Percentiles rank a stretch among this genome's conserved stretches.
Conservation (phyloP, 2,329 filamentous ascomycete species). For the Ophiocordyceps australis region DNA sequence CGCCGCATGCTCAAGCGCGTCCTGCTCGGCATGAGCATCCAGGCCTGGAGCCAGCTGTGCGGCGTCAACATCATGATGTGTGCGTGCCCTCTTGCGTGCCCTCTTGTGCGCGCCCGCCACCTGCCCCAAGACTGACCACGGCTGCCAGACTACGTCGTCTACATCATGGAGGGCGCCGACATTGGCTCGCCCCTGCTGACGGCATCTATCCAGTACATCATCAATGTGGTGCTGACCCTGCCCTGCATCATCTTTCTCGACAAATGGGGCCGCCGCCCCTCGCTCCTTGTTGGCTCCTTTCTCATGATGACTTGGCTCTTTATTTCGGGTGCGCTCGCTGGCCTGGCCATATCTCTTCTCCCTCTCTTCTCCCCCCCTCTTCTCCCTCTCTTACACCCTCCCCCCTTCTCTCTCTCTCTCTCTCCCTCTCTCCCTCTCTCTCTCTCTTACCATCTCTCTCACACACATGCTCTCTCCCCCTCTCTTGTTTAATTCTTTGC, state of each 20-base stretch:
- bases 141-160: slow-evolving; percentile 32
- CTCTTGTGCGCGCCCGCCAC: too few species aligned
- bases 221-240: slow-evolving; percentile 41
- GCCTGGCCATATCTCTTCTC: too few species aligned
- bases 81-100: not conserved
- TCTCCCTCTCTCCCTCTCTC: too few species aligned
- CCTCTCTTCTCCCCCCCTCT: not conserved
- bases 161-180: slow-evolving; percentile 39
- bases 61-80: slow-evolving; percentile 43
- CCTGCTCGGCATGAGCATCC: slow-evolving; percentile 35
- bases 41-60: slow-evolving; percentile 40
- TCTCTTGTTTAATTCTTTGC: not conserved
- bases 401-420: too few species aligned
- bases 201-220: slow-evolving; percentile 43
- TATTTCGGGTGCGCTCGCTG: slow-evolving; percentile 29
- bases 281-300: slow-evolving; percentile 35
- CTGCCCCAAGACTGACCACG: too few species aligned
- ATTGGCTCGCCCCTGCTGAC: slow-evolving; percentile 39
- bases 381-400: slow-evolving; percentile 1
- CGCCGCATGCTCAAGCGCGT: slow-evolving; percentile 36
- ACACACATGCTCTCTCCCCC: not conserved
- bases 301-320: slow-evolving; percentile 44
- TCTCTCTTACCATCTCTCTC: too few species aligned
- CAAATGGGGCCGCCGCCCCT: slow-evolving; percentile 35
- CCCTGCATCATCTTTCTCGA: slow-evolving; percentile 44